Conservation (phyloP, 225 moss, liverwort and hornwort species). For the Neckera pumila region DNA sequence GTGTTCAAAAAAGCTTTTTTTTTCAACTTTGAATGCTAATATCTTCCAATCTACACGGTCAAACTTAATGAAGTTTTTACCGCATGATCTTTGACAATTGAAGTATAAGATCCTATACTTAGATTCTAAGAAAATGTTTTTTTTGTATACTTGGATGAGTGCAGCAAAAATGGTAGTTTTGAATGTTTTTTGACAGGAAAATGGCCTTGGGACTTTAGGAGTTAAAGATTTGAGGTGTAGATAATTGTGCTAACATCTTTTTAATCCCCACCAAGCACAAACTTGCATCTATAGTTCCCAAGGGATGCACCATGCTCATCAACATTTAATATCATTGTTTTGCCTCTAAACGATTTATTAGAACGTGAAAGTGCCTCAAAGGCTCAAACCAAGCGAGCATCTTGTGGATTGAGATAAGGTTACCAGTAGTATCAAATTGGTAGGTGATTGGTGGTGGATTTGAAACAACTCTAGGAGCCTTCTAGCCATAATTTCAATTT, state of each 20-base stretch:
- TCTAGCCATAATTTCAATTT: background rate
- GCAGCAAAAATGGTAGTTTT: no score
- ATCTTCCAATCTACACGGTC: no score
- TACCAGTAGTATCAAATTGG: background rate
- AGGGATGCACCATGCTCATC: rapidly evolving
- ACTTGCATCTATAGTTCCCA: background rate
- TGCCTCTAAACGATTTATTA: background rate
- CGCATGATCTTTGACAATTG: no score
- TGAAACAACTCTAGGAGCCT: background rate
- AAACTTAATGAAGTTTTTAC: no score
- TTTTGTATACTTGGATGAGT: no score
- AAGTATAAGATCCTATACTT: no score
- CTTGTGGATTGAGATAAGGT: background rate
- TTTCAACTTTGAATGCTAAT: no score
- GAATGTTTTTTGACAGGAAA: no score
- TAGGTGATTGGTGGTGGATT: background rate
- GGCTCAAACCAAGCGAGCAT: rapidly evolving
- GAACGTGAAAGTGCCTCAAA: rapidly evolving
- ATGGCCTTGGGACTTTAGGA: no score
- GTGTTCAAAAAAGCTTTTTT: no score
- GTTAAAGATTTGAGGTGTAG: background rate
- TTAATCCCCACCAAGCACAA: background rate
- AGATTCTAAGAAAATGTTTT: no score
- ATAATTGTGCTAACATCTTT: background rate
- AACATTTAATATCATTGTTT: background rate